Base-by-base conservation (phyloP, 768 basidiomycete genomes). In the Myochromella boudieri region DNA sequence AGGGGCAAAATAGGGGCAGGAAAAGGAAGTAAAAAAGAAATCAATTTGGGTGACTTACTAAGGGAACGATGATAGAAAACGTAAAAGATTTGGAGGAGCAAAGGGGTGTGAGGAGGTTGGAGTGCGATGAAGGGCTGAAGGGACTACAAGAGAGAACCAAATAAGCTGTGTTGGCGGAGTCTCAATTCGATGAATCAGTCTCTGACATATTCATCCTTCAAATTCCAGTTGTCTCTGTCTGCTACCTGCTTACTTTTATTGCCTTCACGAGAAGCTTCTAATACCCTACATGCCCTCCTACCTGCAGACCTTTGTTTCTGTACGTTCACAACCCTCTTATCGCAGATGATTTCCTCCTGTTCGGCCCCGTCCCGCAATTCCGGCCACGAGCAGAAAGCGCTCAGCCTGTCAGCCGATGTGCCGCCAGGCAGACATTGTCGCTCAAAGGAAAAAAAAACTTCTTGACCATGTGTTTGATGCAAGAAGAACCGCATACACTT, bases 81-180 rank as follows among this genome's bases (percentile, higher is more conserved):
- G 43, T 29, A 47, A 33, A 48, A 38, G 26, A 46, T 38, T 5
- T 44, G 36, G 42, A 37, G 25, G 44, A 44, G 51, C 52, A 50
- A 50, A 33, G 32, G 54, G 47, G 38, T 54, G 53, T 42, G 51
- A 52, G 54, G 53, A 56, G 60, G 57, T 59, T 33, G 54, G 57
- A 58, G 55, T 54, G 60, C 14, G 52, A 57, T 64, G 51, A 58
- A 55, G 60, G 58, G 47, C 54, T 47, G 53, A 55, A 63, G 53
- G 55, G 55, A 61, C 50, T 54, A 58, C 65, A 54, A 60, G 60
- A 62, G 66, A 68, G 67, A 67, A 65, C 68, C 67, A 69, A 66
- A 66, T 65, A 68, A 64, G 66, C 64, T 66, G 63, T 77, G 78
- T 67, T 53, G 31, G 58, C 78, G 78, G 78, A 78, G 76, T 70